phyloP scores from a whole-genome alignment of 1,284 basidiomycete species.

The Tilletia setariae region DNA sequence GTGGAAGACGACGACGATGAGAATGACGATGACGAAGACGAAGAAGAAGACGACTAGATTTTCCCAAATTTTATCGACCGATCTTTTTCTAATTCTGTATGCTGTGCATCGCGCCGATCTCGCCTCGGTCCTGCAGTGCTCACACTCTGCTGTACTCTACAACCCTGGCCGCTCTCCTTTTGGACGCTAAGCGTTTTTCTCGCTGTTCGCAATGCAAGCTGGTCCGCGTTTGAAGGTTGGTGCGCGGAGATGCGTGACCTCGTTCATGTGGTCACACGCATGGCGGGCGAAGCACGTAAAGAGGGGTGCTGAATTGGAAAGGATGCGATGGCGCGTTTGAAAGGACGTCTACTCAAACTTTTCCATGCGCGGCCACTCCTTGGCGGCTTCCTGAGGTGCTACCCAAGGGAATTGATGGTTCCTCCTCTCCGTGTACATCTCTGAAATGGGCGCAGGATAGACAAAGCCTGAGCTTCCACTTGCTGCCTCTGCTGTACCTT shows the following conservation, averaged over 20 bases:
- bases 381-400: not conserved
- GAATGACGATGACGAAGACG: constrained; percentile 1
- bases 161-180: no score
- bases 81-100: not conserved
- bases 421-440: not conserved
- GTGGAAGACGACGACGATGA: not conserved
- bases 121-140: not conserved
- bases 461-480: not conserved
- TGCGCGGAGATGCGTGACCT: no score
- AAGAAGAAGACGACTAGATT: constrained; percentile 8
- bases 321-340: no score
- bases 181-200: no score
- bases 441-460: not conserved
- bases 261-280: no score
- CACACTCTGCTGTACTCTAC: no score
- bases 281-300: no score
- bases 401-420: not conserved
- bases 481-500: not conserved
- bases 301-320: no score
- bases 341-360: no score
- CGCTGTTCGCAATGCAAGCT: no score
- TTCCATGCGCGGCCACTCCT: not conserved
- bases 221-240: no score
- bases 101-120: not conserved
- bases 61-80: not conserved